A percentile compares a stretch with the other conserved stretches of the same genome.
These are phyloP conservation scores for Suillus americanus DNA, from an alignment of 768 basidiomycete species.

Conservation along the genomic window DNA sequence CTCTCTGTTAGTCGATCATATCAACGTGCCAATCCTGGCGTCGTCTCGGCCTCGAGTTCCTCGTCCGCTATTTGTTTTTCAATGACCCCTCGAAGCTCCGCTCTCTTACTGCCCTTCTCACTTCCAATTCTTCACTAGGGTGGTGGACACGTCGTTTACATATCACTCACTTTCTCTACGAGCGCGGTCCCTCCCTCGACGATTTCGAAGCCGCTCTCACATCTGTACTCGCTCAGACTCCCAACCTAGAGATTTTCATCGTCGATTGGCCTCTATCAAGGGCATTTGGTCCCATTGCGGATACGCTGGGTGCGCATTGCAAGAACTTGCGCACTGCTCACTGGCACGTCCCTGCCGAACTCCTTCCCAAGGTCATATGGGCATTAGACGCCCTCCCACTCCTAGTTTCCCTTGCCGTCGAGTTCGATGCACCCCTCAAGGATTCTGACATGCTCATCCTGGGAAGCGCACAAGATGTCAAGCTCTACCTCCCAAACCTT, in stretches of 20 bases:
- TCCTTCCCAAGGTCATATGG: conserved; percentile 69
- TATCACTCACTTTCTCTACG: conserved; percentile 50
- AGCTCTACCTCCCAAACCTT: conserved; percentile 52
- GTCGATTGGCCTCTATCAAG: conserved; percentile 62
- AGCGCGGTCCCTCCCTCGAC: conserved; percentile 41
- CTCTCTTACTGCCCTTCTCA: conserved; percentile 50
- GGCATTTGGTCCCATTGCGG: conserved; percentile 62
- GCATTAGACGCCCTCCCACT: conserved; percentile 61
- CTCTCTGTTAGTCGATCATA: conserved; percentile 54
- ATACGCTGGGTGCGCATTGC: conserved; percentile 56
- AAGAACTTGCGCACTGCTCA: conserved; percentile 58
- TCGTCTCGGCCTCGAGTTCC: conserved; percentile 57
- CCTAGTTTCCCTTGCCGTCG: conserved; percentile 56
- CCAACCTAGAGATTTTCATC: conserved; percentile 73
- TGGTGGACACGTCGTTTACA: conserved; percentile 80
- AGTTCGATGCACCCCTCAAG: conserved; percentile 35
- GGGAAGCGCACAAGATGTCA: conserved; percentile 60
- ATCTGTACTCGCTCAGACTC: conserved; percentile 61
- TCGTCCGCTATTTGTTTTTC: conserved; percentile 71
- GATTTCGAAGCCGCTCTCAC: conserved; percentile 55
- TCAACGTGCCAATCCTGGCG: conserved; percentile 67
- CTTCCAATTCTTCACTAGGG: conserved; percentile 52
- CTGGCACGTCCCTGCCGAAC: conserved; percentile 55
- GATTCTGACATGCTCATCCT: conserved; percentile 50
- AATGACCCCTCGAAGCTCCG: conserved; percentile 56